phyloP scores from a whole-genome alignment of 2,329 filamentous ascomycete genomes.

The Fusarium penzigii region DNA sequence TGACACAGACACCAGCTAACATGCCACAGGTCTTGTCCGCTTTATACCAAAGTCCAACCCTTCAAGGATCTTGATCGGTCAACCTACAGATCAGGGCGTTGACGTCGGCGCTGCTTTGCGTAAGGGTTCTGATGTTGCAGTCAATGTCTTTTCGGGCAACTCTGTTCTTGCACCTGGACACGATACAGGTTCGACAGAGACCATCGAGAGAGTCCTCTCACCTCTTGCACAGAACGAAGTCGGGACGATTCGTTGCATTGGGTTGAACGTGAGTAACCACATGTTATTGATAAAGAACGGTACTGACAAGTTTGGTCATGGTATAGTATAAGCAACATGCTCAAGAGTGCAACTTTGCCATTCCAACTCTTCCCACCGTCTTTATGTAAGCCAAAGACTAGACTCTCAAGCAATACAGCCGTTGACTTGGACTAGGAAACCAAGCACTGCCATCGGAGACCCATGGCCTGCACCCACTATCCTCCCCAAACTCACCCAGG shows the following conservation, averaged over 20 bases:
- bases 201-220: slow-evolving; percentile 51
- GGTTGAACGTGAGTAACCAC: slow-evolving; percentile 48
- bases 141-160: slow-evolving; percentile 57
- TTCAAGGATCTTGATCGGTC: slow-evolving; percentile 53
- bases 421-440: slow-evolving; percentile 42
- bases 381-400: slow-evolving; percentile 45
- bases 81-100: slow-evolving; percentile 52
- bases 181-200: slow-evolving; percentile 48
- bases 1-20: not conserved
- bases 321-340: slow-evolving; percentile 38
- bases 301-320: slow-evolving; percentile 4
- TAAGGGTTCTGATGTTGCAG: slow-evolving; percentile 56
- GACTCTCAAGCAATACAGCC: not conserved
- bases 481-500: slow-evolving; percentile 51
- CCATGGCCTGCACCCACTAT: slow-evolving; percentile 53
- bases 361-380: slow-evolving; percentile 56
- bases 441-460: slow-evolving; percentile 52
- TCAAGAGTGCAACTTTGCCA: slow-evolving; percentile 51
- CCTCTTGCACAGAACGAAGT: slow-evolving; percentile 38
- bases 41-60: slow-evolving; percentile 55
- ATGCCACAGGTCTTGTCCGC: slow-evolving; percentile 54
- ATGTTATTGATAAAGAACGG: not conserved
- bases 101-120: slow-evolving; percentile 60
- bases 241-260: slow-evolving; percentile 60
- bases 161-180: slow-evolving; percentile 58